These are phyloP conservation scores for Microthyrium microscopicum DNA, from an alignment of 2,329 filamentous ascomycete genomes.

Conservation along the genomic window DNA sequence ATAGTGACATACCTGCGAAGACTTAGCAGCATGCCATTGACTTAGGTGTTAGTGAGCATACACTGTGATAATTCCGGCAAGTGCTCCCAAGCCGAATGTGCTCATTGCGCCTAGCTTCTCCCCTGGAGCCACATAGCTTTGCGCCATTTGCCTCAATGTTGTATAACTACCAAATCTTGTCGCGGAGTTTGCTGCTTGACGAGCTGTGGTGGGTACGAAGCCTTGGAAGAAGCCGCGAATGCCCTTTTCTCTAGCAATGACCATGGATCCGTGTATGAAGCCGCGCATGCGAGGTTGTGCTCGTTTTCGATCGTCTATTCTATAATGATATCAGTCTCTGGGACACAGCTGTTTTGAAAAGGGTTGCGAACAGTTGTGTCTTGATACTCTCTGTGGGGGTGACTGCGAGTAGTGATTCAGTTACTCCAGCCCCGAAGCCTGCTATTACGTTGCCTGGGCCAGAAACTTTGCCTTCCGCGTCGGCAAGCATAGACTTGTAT, in stretches of 20 bases:
- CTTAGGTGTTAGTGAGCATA: constrained; percentile 30
- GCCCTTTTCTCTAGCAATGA: constrained; percentile 80
- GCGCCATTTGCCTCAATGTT: constrained; percentile 74
- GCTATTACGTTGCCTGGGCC: constrained; percentile 83
- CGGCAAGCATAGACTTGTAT: constrained; percentile 70
- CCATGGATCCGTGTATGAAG: constrained; percentile 74
- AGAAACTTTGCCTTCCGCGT: constrained; percentile 73
- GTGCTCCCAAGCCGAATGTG: constrained; percentile 80
- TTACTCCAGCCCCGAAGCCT: constrained; percentile 87
- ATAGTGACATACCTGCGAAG: constrained; percentile 31
- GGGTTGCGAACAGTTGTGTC: constrained; percentile 50
- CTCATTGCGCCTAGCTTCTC: constrained; percentile 81
- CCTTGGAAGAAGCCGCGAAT: constrained; percentile 91
- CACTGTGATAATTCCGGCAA: constrained; percentile 84
- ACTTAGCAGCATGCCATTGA: background rate
- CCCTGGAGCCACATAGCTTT: constrained; percentile 80
- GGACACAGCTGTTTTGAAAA: background rate
- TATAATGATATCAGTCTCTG: constrained; percentile 18
- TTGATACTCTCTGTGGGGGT: constrained; percentile 98
- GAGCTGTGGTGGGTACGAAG: constrained; percentile 83
- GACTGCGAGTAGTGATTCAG: constrained; percentile 81
- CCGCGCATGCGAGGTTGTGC: constrained; percentile 74
- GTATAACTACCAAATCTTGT: constrained; percentile 85
- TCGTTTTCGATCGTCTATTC: constrained; percentile 86
- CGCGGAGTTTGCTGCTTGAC: constrained; percentile 88